Base-by-base conservation (phyloP, 441 rosid genomes). In the Eruca vesicaria region DNA sequence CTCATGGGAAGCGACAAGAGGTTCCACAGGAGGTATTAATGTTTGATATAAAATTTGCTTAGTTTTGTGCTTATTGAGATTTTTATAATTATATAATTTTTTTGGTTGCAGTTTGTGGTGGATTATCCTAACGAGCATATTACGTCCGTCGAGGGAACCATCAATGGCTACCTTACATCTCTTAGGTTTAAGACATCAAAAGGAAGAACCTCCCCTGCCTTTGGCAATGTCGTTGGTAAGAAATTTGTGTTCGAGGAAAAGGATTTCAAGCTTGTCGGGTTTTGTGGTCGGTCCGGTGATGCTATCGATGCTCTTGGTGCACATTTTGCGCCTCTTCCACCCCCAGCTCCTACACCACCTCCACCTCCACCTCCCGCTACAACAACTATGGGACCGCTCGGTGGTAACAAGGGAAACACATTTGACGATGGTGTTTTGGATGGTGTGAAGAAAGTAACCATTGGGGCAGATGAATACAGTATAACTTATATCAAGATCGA, bases 71-170 rank as follows among this genome's bases (percentile, higher is more conserved):
- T 48, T 2, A 1, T 15, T 16, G n/a, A n/a, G n/a, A n/a, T n/a
- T n/a, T n/a, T n/a, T n/a, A n/a, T n/a, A n/a, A n/a, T n/a, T n/a
- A n/a, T n/a, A n/a, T n/a, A n/a, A n/a, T n/a, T n/a, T n/a, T n/a
- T n/a, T n/a, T n/a, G n/a, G n/a, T n/a, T n/a, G n/a, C 63, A 75
- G 79, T 75, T 68, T 38, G 69, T 26, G 57, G 59, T 75, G 61
- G 69, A 75, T 50, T 75, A 68, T 53, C 79, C 79, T 31, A 68
- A 68, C 68, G 79, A 75, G 55, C 73, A 75, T 14, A 68, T 50
- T 19, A 50, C 23, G 57, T 9, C 1, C 18, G 57, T 50, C 23
- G 57, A 50, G 23, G 57, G 57, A 52, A 75, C 73, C n/a, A 33
- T 67, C n/a, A 68, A 68, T 60, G 57, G 70, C 19, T 45, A 45